These are phyloP conservation scores for Ogataea sp. DNA, from an alignment of 805 yeast species.

Conservation along the genomic window DNA sequence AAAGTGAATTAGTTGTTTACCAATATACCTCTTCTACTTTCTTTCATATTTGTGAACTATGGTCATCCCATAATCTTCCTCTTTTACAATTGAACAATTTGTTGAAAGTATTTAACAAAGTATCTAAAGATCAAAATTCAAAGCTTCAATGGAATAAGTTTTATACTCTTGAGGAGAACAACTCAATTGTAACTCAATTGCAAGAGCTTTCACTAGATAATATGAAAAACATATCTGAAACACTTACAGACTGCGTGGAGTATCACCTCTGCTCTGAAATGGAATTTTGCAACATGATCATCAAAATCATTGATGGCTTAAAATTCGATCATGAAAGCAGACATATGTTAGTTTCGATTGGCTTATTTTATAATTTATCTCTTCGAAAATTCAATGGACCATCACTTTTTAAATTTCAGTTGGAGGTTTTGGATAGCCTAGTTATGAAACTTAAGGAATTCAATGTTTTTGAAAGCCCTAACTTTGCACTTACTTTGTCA, in stretches of 20 bases:
- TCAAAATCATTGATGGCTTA: neutral
- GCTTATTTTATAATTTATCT: neutral
- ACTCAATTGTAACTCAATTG: neutral
- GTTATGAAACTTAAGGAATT: constrained; percentile 12
- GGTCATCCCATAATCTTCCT: constrained; percentile 2
- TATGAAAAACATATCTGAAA: neutral
- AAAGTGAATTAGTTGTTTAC: constrained; percentile 5
- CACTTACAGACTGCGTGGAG: neutral
- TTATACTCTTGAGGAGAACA: neutral
- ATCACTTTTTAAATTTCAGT: constrained; percentile 2
- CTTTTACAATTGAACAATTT: constrained; percentile 2
- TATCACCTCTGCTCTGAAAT: neutral
- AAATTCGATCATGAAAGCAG: neutral
- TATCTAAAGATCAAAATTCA: too few species aligned
- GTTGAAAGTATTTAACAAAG: neutral
- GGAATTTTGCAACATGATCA: neutral
- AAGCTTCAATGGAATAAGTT: too few species aligned
- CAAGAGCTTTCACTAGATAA: neutral
- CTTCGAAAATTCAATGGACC: constrained; percentile 1
- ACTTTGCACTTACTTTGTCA: constrained; percentile 3
- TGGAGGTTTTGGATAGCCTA: constrained; percentile 12
- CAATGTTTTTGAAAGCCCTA: neutral
- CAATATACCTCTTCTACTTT: constrained; percentile 6
- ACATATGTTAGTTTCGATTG: neutral
- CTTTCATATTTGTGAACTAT: constrained; percentile 1